A percentile compares a stretch with the other conserved stretches of the same genome.
Evolutionary conservation across 83 land plant species (phyloP).

Genomic region (Thuja plicata): DNA sequence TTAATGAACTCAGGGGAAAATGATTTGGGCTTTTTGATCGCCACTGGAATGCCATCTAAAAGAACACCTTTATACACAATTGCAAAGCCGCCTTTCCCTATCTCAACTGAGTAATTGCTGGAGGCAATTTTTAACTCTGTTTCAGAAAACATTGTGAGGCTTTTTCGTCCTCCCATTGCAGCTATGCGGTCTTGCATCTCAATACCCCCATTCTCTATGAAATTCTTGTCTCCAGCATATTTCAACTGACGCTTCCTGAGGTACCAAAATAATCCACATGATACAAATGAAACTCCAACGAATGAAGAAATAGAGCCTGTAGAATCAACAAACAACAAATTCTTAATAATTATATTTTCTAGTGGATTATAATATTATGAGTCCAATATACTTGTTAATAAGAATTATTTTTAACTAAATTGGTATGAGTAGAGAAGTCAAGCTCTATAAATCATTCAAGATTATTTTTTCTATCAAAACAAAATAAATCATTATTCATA

Average conservation of each 20-base stretch:
- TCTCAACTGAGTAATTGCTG: conserved; percentile 10
- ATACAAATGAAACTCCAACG: neutral
- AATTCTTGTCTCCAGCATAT: neutral
- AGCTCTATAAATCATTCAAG: too few species aligned
- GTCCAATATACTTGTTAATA: too few species aligned
- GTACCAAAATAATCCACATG: neutral
- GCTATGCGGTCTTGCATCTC: neutral
- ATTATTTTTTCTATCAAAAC: too few species aligned
- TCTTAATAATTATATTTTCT: too few species aligned
- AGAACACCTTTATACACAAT: neutral
- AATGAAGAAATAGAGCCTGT: neutral
- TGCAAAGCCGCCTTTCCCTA: conserved; percentile 31
- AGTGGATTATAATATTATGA: too few species aligned
- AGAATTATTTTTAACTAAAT: too few species aligned
- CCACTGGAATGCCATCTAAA: conserved; percentile 11
- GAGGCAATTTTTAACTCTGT: conserved; percentile 26
- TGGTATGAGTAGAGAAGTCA: too few species aligned
- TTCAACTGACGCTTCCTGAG: neutral
- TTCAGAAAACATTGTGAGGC: neutral
- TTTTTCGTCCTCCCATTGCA: neutral
- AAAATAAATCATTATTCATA: too few species aligned
- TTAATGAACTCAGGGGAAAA: neutral
- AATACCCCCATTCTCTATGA: neutral
- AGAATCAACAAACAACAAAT: neutral
- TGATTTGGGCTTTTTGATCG: neutral